phyloP scores from a whole-genome alignment of 495 filamentous ascomycete genomes.

The Choiromyces venosus region DNA sequence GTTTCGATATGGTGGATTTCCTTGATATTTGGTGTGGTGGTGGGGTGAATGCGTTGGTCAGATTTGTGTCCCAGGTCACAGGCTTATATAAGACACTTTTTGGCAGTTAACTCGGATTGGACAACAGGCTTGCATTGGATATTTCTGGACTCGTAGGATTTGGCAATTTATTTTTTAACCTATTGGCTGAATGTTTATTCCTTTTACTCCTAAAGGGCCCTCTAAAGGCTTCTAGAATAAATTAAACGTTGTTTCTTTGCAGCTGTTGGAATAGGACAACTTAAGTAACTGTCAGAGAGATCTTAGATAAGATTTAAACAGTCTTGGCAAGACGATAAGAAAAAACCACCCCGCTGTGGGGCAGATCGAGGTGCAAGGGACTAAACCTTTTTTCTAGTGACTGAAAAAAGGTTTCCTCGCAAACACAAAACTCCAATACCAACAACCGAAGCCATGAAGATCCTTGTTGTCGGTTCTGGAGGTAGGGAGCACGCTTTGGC shows the following conservation, averaged over 20 bases:
- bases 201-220: not conserved
- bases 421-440: not conserved
- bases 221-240: not conserved
- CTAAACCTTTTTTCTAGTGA: slow-evolving; percentile 3
- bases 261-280: not conserved
- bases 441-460: slow-evolving; percentile 39
- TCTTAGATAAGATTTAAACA: slow-evolving; percentile 21
- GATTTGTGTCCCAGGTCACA: not conserved
- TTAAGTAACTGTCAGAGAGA: not conserved
- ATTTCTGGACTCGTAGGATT: not conserved
- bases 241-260: not conserved
- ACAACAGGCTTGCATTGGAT: not conserved
- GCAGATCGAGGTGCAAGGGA: not conserved
- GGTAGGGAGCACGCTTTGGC: slow-evolving; percentile 91
- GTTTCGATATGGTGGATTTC: not conserved
- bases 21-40: not conserved
- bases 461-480: slow-evolving; percentile 87
- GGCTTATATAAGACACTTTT: not conserved
- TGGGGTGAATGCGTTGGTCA: slow-evolving; percentile 7
- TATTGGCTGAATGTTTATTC: not conserved
- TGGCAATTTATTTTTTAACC: not conserved
- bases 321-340: not conserved
- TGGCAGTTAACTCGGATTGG: not conserved
- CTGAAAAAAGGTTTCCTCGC: slow-evolving; percentile 6
- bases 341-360: slow-evolving; percentile 3